phyloP scores from a whole-genome alignment of 805 yeast species.

The Diddensiella transvaalensis region DNA sequence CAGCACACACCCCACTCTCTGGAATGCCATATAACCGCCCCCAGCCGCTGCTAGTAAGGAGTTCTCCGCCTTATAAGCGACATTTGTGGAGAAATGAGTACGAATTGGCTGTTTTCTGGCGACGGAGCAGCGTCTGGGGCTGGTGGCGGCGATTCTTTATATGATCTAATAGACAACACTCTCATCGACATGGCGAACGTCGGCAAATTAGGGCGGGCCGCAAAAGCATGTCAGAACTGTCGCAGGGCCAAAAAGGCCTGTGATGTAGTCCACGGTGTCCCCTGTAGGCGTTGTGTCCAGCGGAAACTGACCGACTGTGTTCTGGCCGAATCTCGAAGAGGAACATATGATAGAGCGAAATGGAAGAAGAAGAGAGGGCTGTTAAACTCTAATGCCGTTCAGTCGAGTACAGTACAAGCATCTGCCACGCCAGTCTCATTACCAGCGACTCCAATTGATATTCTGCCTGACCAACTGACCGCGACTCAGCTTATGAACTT shows the following conservation, averaged over 20 bases:
- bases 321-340: neutral
- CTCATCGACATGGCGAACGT: neutral
- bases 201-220: neutral
- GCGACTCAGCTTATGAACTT: neutral
- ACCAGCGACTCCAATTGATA: neutral
- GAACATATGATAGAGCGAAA: neutral
- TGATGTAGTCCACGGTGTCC: slow-evolving; percentile 11
- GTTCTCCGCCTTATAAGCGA: neutral
- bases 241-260: slow-evolving; percentile 14
- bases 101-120: neutral
- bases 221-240: slow-evolving; percentile 10
- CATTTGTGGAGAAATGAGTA: neutral
- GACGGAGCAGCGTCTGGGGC: too few species aligned
- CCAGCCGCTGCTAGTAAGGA: too few species aligned
- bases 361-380: neutral
- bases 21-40: too few species aligned
- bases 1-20: too few species aligned
- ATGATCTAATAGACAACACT: neutral
- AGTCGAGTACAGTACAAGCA: neutral
- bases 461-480: neutral
- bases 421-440: neutral
- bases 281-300: slow-evolving; percentile 15
- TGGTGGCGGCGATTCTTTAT: neutral
- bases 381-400: neutral
- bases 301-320: neutral